Base-by-base conservation (phyloP, 306 rosid genomes). In the Ochetophila trinervis region DNA sequence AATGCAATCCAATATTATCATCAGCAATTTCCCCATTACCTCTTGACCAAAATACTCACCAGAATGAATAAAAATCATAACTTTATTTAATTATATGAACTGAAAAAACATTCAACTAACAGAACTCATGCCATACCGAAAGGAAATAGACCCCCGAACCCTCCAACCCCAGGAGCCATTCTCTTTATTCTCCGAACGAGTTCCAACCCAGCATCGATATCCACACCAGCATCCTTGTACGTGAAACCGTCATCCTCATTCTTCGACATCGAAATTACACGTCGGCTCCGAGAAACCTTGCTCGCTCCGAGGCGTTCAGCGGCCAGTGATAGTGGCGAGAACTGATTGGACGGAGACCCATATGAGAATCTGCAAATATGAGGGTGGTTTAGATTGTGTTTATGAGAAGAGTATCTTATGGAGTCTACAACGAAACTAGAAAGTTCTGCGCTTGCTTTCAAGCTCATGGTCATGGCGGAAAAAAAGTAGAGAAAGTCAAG, bases 141-240 rank as follows among this genome's bases (percentile, higher is more conserved):
- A 58, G 98, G 96, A 69, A 70, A 92, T 23, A 92, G 84, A 37
- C 95, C 98, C 6, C 98, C 98, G 60, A 92, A 92, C 66, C 96
- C 96, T 58, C 98, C 97, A 52, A 93, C 84, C 8, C 89, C 95
- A 13, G 97, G 98, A 2, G 97, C 96, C 97, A 93, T 87, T n/a
- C n/a, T n/a, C 76, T 87, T 87, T 0, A 93, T 93, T 60, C 97
- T 77, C 6, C 84, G 72, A 62, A 89, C 98, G 27, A 93, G 98
- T 63, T 93, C 97, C 1, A 97, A 70, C 32, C 94, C 97, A 1
- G 98, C 98, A 21, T 93, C 98, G 55, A 89, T 93, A 62, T 93
- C 97, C 11, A 93, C 98, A 1, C 98, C 97, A 19, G 98, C 85
- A 34, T 83, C 98, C 70, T 76, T 87, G 59, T 93, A 93, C 1